Conservation (phyloP, 176 grass and related monocot species). For the Oryza meridionalis region DNA sequence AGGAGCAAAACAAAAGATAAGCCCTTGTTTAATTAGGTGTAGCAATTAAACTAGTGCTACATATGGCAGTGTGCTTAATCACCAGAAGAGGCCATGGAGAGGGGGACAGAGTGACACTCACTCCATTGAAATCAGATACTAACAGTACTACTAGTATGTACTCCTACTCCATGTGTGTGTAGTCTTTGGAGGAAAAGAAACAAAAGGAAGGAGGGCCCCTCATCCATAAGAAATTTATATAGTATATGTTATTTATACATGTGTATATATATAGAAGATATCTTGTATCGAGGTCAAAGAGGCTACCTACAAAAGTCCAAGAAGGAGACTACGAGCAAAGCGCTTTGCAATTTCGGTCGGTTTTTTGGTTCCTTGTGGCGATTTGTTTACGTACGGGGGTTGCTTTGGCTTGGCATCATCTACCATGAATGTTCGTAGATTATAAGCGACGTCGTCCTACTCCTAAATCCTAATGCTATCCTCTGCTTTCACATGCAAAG, state of each 20-base stretch:
- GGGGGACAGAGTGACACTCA: slow-evolving; percentile 30
- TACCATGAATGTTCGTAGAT: slow-evolving; percentile 37
- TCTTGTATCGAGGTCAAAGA: slow-evolving; percentile 54
- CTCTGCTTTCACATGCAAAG: slow-evolving; percentile 7
- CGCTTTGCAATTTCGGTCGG: slow-evolving; percentile 23
- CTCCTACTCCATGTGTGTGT: not conserved
- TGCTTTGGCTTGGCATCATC: slow-evolving; percentile 34
- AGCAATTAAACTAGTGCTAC: not conserved
- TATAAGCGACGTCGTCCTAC: slow-evolving; percentile 44
- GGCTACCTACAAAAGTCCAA: slow-evolving; percentile 50
- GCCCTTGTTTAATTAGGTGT: not conserved
- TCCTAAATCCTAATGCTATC: not conserved
- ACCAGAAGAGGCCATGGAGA: slow-evolving; percentile 29
- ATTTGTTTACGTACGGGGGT: slow-evolving; percentile 29
- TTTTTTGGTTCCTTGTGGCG: not conserved
- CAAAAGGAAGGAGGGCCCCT: not conserved
- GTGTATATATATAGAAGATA: not conserved
- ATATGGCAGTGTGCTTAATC: not conserved
- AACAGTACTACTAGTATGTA: too few species aligned
- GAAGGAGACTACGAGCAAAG: slow-evolving; percentile 37
- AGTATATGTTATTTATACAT: not conserved
- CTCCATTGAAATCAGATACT: slow-evolving; percentile 18
- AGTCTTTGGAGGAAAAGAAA: slow-evolving; percentile 50
- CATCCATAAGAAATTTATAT: not conserved
- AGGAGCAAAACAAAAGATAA: not conserved